These are phyloP conservation scores for Trichoderma sp. DNA, from an alignment of 2,329 filamentous ascomycete species.

Conservation along the genomic window DNA sequence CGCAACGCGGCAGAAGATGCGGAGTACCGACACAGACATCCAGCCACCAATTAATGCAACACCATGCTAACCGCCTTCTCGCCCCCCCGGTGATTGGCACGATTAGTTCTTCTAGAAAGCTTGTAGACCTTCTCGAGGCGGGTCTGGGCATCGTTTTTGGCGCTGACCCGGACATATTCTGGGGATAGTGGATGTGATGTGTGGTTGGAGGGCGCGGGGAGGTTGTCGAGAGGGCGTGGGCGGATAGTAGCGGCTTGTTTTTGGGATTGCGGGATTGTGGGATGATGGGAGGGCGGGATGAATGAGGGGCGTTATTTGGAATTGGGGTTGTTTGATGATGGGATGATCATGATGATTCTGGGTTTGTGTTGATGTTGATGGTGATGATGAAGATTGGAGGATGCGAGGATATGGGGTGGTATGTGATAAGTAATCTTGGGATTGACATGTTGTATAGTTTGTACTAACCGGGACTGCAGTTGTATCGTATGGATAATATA, in stretches of 20 bases:
- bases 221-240: conserved; percentile 1
- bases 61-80: not conserved
- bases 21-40: not conserved
- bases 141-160: not conserved
- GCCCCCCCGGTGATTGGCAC: not conserved
- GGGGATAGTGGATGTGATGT: not conserved
- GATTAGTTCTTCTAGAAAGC: not conserved
- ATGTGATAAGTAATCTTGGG: not conserved
- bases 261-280: not conserved
- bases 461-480: not conserved
- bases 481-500: not conserved
- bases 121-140: not conserved
- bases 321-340: not conserved
- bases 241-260: conserved; percentile 2
- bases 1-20: not conserved
- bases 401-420: not conserved
- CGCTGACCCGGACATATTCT: not conserved
- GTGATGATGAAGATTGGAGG: not conserved
- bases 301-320: not conserved
- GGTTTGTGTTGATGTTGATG: not conserved
- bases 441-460: not conserved
- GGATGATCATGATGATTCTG: not conserved
- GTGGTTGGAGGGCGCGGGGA: conserved; percentile 13
- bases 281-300: not conserved
- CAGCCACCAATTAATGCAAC: not conserved